Percentiles rank a stretch among this genome's conserved stretches.
Conservation (phyloP, 2,329 filamentous ascomycete genomes). For the Ascochyta rabiei region DNA sequence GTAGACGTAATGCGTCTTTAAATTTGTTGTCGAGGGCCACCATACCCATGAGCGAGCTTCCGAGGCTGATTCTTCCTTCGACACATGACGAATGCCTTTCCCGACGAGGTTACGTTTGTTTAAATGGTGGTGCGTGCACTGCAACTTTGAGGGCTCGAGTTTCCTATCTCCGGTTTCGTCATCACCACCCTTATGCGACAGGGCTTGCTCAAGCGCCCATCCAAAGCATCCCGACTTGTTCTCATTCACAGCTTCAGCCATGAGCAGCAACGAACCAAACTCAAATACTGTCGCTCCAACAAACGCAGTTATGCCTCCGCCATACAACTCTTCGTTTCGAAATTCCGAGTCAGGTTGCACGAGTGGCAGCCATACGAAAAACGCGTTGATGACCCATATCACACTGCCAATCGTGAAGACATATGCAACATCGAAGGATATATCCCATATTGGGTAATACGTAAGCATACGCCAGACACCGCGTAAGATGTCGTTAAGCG, state of each 20-base stretch:
- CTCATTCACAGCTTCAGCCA: constrained; percentile 73
- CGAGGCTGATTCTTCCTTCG: not conserved
- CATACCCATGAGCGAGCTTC: constrained; percentile 58
- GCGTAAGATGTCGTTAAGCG: constrained; percentile 35
- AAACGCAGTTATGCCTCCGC: constrained; percentile 67
- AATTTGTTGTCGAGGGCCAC: constrained; percentile 63
- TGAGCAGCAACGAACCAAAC: constrained; percentile 65
- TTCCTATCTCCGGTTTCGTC: not conserved
- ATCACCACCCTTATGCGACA: constrained; percentile 41
- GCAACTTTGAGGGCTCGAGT: constrained; percentile 21
- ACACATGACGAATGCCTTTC: not conserved
- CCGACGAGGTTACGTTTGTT: constrained; percentile 44
- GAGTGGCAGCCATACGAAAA: constrained; percentile 68
- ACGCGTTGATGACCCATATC: constrained; percentile 60
- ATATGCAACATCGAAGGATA: constrained; percentile 61
- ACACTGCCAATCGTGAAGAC: constrained; percentile 60
- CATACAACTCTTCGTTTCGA: constrained; percentile 57
- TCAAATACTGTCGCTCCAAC: constrained; percentile 73
- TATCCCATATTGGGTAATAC: constrained; percentile 61
- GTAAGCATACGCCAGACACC: constrained; percentile 58
- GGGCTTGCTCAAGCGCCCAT: constrained; percentile 65
- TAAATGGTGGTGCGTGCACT: constrained; percentile 46
- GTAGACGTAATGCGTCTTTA: constrained; percentile 65
- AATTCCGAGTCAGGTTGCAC: constrained; percentile 61
- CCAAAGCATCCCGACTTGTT: constrained; percentile 70